Evolutionary conservation across 305 asterid genomes (phyloP).

Genomic region (Rubia peregrina): DNA sequence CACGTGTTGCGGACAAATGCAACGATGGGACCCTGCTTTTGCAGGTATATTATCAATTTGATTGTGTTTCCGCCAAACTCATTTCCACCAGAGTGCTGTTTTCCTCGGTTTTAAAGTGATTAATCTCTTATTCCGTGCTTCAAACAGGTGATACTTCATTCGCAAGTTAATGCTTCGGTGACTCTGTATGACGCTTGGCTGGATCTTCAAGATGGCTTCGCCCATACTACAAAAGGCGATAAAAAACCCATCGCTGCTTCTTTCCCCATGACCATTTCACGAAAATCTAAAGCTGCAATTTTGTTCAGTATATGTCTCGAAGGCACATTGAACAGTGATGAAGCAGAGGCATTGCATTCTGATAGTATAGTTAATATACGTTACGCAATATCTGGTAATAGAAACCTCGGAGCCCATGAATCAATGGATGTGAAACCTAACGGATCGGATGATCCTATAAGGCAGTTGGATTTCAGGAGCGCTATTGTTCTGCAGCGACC

Average conservation of each 20-base stretch:
- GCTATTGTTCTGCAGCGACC: conserved; percentile 74
- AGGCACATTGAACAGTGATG: conserved; percentile 38
- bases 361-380: conserved; percentile 65
- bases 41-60: conserved; percentile 50
- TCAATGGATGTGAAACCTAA: conserved; percentile 46
- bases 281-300: conserved; percentile 81
- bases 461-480: conserved; percentile 59
- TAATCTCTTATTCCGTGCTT: not conserved
- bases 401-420: conserved; percentile 75
- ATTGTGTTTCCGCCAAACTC: not conserved
- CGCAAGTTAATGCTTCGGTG: conserved; percentile 93
- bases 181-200: conserved; percentile 80
- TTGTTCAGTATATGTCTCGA: conserved; percentile 68
- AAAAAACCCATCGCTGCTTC: conserved; percentile 68
- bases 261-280: conserved; percentile 76
- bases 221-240: conserved; percentile 64
- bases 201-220: conserved; percentile 91
- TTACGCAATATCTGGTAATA: conserved; percentile 65
- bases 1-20: conserved; percentile 86
- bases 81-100: not conserved
- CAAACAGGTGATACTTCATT: conserved; percentile 71
- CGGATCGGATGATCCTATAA: conserved; percentile 32
- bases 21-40: conserved; percentile 83
- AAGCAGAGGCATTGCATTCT: conserved; percentile 34
- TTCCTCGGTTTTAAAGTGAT: not conserved